Conservation (phyloP, 768 basidiomycete species). For the Tricholoma bakamatsutake region DNA sequence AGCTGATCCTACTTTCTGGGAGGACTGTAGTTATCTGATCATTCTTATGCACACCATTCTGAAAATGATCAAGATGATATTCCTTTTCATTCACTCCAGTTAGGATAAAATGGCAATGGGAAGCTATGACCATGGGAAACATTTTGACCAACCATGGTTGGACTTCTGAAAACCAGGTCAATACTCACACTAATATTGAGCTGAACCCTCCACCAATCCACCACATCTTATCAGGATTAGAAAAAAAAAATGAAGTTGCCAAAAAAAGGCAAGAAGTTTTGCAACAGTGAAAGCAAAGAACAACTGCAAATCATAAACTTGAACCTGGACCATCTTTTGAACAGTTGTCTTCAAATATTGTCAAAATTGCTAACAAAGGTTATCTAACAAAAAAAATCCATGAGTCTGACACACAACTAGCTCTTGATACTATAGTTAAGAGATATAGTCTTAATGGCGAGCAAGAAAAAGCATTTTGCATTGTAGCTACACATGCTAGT, state of each 20-base stretch:
- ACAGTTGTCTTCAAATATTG: not conserved
- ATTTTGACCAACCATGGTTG: not conserved
- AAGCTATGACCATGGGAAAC: not conserved
- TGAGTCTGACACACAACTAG: not conserved
- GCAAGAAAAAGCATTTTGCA: too few relatives aligned
- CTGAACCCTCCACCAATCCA: too few relatives aligned
- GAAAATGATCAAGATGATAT: not conserved
- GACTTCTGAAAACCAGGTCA: not conserved
- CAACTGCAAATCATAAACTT: constrained; percentile 21
- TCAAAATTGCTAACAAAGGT: too few relatives aligned
- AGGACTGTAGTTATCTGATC: not conserved
- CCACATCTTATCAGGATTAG: too few relatives aligned
- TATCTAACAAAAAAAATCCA: too few relatives aligned
- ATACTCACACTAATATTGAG: too few relatives aligned
- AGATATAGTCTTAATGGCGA: constrained; percentile 4
- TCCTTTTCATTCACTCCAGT: not conserved
- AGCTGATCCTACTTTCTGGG: not conserved
- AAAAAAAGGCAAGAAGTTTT: not conserved
- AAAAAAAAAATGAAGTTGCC: too few relatives aligned
- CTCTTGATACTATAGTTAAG: not conserved
- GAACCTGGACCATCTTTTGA: constrained; percentile 18
- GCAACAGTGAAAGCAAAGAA: not conserved
- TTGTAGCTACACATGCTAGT: too few relatives aligned
- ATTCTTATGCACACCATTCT: not conserved
- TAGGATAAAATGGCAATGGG: not conserved